A percentile compares a stretch with the other conserved stretches of the same genome.
These are phyloP conservation scores for Gardenia jasminoides DNA, from an alignment of 257 asterid species.

Conservation along the genomic window DNA sequence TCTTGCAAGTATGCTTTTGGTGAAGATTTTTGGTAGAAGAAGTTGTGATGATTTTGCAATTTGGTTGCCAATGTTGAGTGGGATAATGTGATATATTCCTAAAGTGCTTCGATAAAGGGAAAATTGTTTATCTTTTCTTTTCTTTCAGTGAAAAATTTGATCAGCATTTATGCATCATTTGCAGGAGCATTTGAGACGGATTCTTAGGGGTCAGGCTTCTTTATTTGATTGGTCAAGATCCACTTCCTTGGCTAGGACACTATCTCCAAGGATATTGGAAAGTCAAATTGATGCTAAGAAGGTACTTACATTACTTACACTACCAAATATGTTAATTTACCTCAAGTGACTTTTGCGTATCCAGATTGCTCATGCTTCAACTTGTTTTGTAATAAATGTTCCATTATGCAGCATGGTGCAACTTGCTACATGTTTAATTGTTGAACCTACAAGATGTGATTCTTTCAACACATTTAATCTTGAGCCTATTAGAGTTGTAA, in stretches of 20 bases:
- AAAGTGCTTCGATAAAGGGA: too few species aligned
- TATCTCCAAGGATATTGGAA: constrained; percentile 97
- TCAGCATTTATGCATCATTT: constrained; percentile 8
- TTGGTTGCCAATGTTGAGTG: background rate
- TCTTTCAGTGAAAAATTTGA: background rate
- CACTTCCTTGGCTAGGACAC: constrained; percentile 85
- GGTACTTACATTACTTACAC: constrained; percentile 37
- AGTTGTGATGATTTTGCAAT: background rate
- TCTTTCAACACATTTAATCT: too few species aligned
- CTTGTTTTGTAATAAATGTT: too few species aligned
- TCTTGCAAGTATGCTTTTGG: background rate
- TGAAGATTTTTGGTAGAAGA: background rate
- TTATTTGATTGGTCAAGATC: constrained; percentile 97
- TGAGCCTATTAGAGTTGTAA: too few species aligned
- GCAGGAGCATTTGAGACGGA: constrained; percentile 94
- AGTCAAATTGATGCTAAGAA: constrained; percentile 97
- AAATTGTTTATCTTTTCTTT: background rate
- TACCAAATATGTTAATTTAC: too few species aligned
- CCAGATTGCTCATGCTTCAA: too few species aligned
- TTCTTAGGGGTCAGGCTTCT: constrained; percentile 96
- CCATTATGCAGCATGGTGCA: too few species aligned
- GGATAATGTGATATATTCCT: background rate
- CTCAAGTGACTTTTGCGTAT: too few species aligned
- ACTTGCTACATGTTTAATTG: too few species aligned
- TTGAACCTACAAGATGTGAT: too few species aligned